Base-by-base conservation (phyloP, 2,329 filamentous ascomycete species). In the Cladosporium sp. region DNA sequence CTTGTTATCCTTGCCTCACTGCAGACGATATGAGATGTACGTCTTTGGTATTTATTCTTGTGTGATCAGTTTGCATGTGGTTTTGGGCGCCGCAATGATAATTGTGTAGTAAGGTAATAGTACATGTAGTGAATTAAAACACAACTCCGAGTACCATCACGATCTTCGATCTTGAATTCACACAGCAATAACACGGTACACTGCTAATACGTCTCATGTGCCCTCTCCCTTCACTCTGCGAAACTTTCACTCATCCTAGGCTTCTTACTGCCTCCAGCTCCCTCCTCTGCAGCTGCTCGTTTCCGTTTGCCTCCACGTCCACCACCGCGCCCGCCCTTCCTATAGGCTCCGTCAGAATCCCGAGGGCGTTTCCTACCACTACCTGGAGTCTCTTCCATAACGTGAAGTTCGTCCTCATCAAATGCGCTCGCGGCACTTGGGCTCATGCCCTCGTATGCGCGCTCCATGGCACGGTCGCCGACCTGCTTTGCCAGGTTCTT, bases 261-360 rank as follows among this genome's bases (percentile, higher is more conserved):
- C 48, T 59, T 58, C 49, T 59, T 59, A 19, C 52, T 52, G 18
- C 43, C 20, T 7, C 41, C 52, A 27, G 41, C 50, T 13, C 33
- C 43, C 19, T 50, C 51, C 18, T 53, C 52, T 20, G 54, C 53
- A n/a, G 54, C 52, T 9, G 22, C 32, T 43, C 64, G 52, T 55
- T 66, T 67, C 29, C 71, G 63, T 65, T 76, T 76, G 55, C 69
- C 63, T 59, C 71, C 73, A 8, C 60, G 56, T 7, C 64, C 62
- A 29, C 69, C 63, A 50, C 66, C 68, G 53, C 69, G 72, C 2
- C 73, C 73, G 3, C 74, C 73, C 56, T 77, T 77, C 30, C 73
- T 58, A 55, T 76, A 77, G 3, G 72, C 67, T 11, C 68, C 65
- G 54, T 76, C 73, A 12, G 65, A 59, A 47, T 74, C 71, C 18